These are phyloP conservation scores for Poronia punctata DNA, from an alignment of 495 filamentous ascomycete species.

Conservation along the genomic window DNA sequence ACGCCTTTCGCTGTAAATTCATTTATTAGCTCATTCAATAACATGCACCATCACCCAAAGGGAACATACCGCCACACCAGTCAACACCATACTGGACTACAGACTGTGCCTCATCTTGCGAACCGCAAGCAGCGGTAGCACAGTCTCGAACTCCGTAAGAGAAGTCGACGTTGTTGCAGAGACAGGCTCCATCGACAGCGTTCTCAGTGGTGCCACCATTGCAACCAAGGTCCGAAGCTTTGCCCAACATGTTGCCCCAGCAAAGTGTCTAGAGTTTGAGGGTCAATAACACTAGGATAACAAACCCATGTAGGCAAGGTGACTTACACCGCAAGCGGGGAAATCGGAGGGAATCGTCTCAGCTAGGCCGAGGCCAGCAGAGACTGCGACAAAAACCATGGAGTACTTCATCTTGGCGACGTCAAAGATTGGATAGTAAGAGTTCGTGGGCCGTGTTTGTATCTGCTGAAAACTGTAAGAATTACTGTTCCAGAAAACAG, in stretches of 20 bases:
- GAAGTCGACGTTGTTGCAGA: conserved; percentile 65
- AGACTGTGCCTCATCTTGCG: conserved; percentile 19
- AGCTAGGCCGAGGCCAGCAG: conserved; percentile 24
- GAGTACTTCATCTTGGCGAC: conserved; percentile 35
- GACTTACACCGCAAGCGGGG: conserved; percentile 37
- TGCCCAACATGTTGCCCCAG: conserved; percentile 62
- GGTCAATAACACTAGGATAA: conserved; percentile 8
- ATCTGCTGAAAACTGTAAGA: conserved; percentile 21
- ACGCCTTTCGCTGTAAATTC: conserved; percentile 15
- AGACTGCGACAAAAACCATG: conserved; percentile 23
- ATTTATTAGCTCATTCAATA: too few relatives aligned
- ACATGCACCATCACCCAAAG: neutral
- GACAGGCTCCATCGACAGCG: conserved; percentile 52
- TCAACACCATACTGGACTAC: conserved; percentile 29
- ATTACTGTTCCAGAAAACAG: conserved; percentile 21
- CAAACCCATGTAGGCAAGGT: neutral
- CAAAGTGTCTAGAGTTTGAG: conserved; percentile 54
- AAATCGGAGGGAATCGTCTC: conserved; percentile 21
- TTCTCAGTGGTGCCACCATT: conserved; percentile 1
- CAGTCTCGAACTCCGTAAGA: conserved; percentile 74
- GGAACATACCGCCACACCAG: conserved; percentile 24
- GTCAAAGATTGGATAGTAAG: conserved; percentile 5
- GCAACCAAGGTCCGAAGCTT: conserved; percentile 59
- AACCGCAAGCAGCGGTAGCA: conserved; percentile 56
- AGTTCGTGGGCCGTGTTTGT: conserved; percentile 6